A percentile compares a stretch with the other conserved stretches of the same genome.
phyloP scores from a whole-genome alignment of 495 filamentous ascomycete species.

The Podospora pseudocomata region DNA sequence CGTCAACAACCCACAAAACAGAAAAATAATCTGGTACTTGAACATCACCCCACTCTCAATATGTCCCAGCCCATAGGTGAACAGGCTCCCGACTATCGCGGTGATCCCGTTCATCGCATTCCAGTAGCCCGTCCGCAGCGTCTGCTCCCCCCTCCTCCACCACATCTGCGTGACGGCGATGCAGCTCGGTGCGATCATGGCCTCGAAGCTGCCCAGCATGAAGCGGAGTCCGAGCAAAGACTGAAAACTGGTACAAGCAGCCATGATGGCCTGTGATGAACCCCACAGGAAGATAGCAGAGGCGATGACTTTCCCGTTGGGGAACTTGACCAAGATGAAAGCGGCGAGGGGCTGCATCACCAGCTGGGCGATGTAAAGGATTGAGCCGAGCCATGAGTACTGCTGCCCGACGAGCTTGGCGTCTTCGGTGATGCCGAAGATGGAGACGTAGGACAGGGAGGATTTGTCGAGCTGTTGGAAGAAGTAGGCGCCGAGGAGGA shows the following conservation, averaged over 20 bases:
- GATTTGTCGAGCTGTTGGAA: constrained; percentile 55
- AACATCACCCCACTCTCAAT: constrained; percentile 51
- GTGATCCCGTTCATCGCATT: constrained; percentile 52
- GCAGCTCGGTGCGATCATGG: constrained; percentile 46
- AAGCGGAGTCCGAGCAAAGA: constrained; percentile 45
- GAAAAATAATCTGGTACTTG: constrained; percentile 58
- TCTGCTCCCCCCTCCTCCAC: constrained; percentile 52
- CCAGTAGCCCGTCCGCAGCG: constrained; percentile 48
- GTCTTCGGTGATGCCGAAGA: constrained; percentile 53
- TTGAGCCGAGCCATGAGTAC: constrained; percentile 48
- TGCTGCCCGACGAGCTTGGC: constrained; percentile 45
- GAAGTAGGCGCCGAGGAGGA: constrained; percentile 51
- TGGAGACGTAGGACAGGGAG: constrained; percentile 48
- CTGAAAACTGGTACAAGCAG: constrained; percentile 41
- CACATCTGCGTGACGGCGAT: constrained; percentile 56
- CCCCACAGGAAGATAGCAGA: constrained; percentile 42
- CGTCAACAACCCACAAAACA: constrained; percentile 50
- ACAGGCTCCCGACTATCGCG: constrained; percentile 46
- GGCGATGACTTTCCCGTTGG: constrained; percentile 44
- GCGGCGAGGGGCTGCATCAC: constrained; percentile 45
- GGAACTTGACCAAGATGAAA: constrained; percentile 49
- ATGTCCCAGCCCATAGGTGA: constrained; percentile 59
- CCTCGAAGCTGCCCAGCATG: constrained; percentile 41
- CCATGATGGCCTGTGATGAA: constrained; percentile 36
- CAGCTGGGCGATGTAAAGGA: constrained; percentile 44